phyloP scores from a whole-genome alignment of 164 flowering plant genomes.

The Umbellularia californica region DNA sequence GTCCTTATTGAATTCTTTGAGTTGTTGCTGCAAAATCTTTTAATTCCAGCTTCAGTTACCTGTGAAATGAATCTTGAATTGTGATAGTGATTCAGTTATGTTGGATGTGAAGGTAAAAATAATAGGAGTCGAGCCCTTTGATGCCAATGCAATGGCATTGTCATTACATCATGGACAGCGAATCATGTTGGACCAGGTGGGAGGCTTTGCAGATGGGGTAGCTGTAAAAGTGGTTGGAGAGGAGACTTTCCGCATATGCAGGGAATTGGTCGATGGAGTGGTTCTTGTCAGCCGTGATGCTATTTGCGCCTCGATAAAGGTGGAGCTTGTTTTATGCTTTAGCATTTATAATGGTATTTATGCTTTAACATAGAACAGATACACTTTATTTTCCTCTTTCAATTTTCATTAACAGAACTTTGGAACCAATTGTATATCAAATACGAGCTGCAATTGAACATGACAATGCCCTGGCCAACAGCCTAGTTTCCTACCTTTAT shows the following conservation, averaged over 20 bases:
- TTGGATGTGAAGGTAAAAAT: conserved; percentile 61
- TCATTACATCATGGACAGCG: conserved; percentile 87
- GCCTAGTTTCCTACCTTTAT: not conserved
- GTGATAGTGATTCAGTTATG: not conserved
- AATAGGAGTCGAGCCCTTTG: conserved; percentile 95
- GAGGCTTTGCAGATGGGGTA: conserved; percentile 99
- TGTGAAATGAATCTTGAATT: not conserved
- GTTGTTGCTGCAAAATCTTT: not conserved
- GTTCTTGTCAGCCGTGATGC: conserved; percentile 98
- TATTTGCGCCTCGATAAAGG: conserved; percentile 99
- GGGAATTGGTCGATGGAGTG: conserved; percentile 85
- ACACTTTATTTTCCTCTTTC: not conserved
- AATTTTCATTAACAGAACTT: not conserved
- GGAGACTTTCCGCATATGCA: conserved; percentile 87
- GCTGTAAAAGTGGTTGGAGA: conserved; percentile 97
- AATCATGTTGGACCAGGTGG: conserved; percentile 79
- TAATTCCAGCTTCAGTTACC: not conserved
- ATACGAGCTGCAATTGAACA: not conserved
- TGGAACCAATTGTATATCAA: not conserved
- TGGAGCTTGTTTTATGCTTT: conserved; percentile 13
- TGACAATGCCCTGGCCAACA: not conserved
- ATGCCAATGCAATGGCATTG: conserved; percentile 99
- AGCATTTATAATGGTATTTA: not conserved
- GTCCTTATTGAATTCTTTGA: not conserved
- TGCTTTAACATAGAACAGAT: not conserved